Base-by-base conservation (phyloP, 352 stramenopile genomes). In the Phytopythium kandeliae region DNA sequence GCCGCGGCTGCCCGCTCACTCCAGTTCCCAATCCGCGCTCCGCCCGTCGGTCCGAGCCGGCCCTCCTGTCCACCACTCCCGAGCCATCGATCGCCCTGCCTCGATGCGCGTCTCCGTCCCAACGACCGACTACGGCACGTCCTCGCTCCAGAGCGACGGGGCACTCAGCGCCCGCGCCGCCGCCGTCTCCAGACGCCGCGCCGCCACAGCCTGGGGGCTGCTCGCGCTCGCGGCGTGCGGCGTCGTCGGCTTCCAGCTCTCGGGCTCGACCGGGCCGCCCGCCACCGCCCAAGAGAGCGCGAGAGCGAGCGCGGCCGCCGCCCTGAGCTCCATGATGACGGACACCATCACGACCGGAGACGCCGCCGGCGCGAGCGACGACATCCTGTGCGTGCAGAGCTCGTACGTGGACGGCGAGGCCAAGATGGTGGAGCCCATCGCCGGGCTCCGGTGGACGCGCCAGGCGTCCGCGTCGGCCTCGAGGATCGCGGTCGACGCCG, bases 321-420 rank as follows among this genome's bases (percentile, higher is more conserved):
- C n/a, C 37, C 40, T 41, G 3, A 33, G 28, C 28, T 33, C 28
- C 28, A 33, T 33, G 28, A 33, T 33, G 28, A 33, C 28, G 28
- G 28, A 10, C 28, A 33, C 28, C 28, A 33, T 33, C 28, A 33
- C 28, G 28, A 33, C 28, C 5, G 5, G 28, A 11, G 28, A 33
- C 28, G 28, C 37, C 4, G 25, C 37, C 17, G 17, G 26, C 8
- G 19, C 47, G 15, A 28, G n/a, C 25, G 26, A 26, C 11, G 42
- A 66, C 7, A 50, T 88, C 44, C n/a, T 69, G 38, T 79, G 73
- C 47, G 74, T 78, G 59, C 80, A 91, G 61, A 91, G 80, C 52
- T 84, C 73, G 13, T 87, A 84, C 34, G 45, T 76, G 3, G 58
- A 76, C 52, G 71, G 71, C 45, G 55, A 73, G 52, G 77, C 69